phyloP scores from a whole-genome alignment of 83 land plant genomes.

The Thuja plicata region DNA sequence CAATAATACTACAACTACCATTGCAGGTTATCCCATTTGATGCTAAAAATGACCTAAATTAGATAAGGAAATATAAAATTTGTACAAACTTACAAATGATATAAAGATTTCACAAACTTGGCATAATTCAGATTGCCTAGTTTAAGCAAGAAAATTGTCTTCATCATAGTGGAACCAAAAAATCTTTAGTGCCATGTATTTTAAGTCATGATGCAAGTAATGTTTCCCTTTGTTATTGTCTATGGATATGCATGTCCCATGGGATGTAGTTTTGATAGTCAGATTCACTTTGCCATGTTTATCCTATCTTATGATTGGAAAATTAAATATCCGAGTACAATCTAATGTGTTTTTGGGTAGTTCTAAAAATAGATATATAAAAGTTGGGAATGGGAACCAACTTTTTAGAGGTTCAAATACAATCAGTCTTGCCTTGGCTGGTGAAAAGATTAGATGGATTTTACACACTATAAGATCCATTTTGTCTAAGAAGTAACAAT shows the following conservation, averaged over 20 bases:
- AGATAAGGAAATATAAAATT: too few relatives aligned
- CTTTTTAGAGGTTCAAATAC: constrained; percentile 85
- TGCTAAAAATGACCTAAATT: too few relatives aligned
- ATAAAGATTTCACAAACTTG: neutral
- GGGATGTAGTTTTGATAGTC: neutral
- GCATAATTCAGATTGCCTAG: neutral
- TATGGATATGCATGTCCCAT: neutral
- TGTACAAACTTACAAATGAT: too few relatives aligned
- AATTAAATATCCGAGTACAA: neutral
- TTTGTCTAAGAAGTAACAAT: too few relatives aligned
- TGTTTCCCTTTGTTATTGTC: neutral
- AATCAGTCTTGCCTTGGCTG: too few relatives aligned
- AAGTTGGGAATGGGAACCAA: constrained; percentile 82
- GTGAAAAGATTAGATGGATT: too few relatives aligned
- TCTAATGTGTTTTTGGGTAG: neutral
- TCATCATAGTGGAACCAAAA: neutral
- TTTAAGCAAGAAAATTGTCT: neutral
- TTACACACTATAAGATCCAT: too few relatives aligned
- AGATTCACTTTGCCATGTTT: neutral
- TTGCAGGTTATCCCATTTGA: neutral
- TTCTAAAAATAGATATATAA: constrained; percentile 63
- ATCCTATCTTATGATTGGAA: neutral
- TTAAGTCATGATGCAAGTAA: neutral
- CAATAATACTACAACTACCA: neutral
- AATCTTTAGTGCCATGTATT: neutral